phyloP scores from a whole-genome alignment of 768 basidiomycete species.

The Panellus pusillus region DNA sequence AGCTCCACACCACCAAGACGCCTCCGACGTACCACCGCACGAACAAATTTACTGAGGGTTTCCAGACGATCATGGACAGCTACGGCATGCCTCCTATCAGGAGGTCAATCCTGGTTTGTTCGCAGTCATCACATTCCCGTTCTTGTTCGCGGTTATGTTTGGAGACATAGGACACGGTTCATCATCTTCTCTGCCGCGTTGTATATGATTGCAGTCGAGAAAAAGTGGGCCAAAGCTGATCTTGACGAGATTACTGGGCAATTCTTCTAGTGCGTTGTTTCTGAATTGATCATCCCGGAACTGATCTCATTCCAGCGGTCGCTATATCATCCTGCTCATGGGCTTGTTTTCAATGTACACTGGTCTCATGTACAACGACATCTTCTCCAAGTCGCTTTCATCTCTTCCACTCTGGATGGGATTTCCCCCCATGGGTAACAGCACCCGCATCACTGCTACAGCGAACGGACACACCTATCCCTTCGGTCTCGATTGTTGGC shows the following conservation, averaged over 20 bases:
- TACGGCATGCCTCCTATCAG: constrained; percentile 95
- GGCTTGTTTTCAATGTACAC: constrained; percentile 96
- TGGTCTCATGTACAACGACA: constrained; percentile 97
- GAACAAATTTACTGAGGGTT: constrained; percentile 95
- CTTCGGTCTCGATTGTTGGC: constrained; percentile 89
- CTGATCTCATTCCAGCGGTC: constrained; percentile 60
- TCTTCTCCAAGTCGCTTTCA: constrained; percentile 93
- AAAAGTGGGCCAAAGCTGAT: constrained; percentile 68
- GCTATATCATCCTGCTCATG: constrained; percentile 98
- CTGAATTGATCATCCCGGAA: constrained; percentile 8
- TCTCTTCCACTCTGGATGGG: constrained; percentile 88
- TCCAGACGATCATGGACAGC: constrained; percentile 97
- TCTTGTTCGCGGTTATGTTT: constrained; percentile 99
- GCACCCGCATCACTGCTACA: constrained; percentile 44
- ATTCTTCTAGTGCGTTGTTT: constrained; percentile 83
- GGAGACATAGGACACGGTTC: constrained; percentile 98
- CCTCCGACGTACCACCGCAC: constrained; percentile 95
- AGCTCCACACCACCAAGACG: constrained; percentile 83
- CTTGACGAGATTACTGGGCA: constrained; percentile 84
- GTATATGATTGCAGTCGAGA: constrained; percentile 87
- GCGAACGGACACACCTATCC: constrained; percentile 77
- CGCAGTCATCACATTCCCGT: constrained; percentile 91
- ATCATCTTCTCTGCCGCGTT: constrained; percentile 76
- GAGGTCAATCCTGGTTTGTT: constrained; percentile 96
- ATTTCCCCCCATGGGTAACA: constrained; percentile 55